Evolutionary conservation across 257 asterid species (phyloP).

Genomic region (Paulownia fortunei): DNA sequence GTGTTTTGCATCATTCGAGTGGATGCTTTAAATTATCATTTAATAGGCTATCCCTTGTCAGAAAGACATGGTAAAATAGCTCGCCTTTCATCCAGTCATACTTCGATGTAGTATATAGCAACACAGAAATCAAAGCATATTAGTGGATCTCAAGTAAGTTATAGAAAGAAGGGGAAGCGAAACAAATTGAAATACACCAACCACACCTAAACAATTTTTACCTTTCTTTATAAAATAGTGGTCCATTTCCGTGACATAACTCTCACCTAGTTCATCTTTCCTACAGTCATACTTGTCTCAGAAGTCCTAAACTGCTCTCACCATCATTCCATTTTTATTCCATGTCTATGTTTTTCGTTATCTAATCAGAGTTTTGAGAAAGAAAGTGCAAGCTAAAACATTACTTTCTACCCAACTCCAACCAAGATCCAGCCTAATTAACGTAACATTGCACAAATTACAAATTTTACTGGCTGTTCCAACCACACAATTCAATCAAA

Average conservation of each 20-base stretch:
- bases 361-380: not conserved
- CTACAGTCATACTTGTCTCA: not conserved
- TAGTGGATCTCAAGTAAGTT: not conserved
- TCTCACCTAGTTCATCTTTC: not conserved
- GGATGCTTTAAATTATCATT: not conserved
- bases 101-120: not conserved
- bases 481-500: not conserved
- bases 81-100: not conserved
- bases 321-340: not conserved
- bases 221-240: not conserved
- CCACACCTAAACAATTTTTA: not conserved
- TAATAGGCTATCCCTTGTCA: not conserved
- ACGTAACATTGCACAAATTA: not conserved
- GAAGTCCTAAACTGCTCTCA: not conserved
- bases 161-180: not conserved
- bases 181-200: not conserved
- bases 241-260: not conserved
- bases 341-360: not conserved
- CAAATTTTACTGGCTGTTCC: not conserved
- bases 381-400: not conserved
- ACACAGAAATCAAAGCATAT: not conserved
- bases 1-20: not conserved
- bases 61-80: not conserved
- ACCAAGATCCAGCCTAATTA: not conserved
- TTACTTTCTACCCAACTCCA: not conserved